Evolutionary conservation across 2,329 filamentous ascomycete species (phyloP), one percentile per base, ranked within the genome.

Genomic region (Ophiostoma montium): DNA sequence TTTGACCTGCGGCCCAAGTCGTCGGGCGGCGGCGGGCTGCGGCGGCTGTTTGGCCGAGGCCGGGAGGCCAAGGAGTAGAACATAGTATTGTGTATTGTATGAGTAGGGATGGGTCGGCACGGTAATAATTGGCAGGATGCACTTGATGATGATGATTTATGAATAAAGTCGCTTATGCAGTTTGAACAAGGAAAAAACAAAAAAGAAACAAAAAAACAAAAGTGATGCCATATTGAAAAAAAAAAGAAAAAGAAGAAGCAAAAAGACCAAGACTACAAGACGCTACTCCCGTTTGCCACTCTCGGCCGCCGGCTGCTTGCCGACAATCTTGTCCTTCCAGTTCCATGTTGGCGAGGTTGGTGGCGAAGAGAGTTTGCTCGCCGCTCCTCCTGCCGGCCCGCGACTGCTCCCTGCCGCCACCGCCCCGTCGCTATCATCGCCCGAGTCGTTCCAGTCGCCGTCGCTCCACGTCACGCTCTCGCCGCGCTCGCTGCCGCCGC

Each of bases 381-480:
- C n/a, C 19, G 16, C 23, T 12, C 12, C 18, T 30, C 33, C 4
- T 4, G 21, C 16, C 27, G 23, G 42, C 12, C 27, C 30, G 16
- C 30, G 27, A 11, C 23, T 27, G 23, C 23, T 27, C 5, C n/a
- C 27, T 19, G 23, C 33, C 36, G 27, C n/a, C n/a, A 3, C 39
- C 15, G 47, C 52, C 23, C 30, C 49, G 10, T 67, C 70, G 58
- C 63, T 71, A 50, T 71, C 69, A 39, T 67, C 64, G 36, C 64
- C 69, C 50, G 66, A 77, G 54, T 80, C 76, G 10, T 67, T 67
- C 67, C 78, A 81, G 59, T 83, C 78, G 11, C 72, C 67, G 45
- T 84, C 80, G 59, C 76, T 82, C 82, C 81, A 85, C 4, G 70
- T 71, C 48, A 74, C 67, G 3, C 76, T 80, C 56, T 82, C 79